A percentile compares a stretch with the other conserved stretches of the same genome.
These are phyloP conservation scores for Coemansia sp. DNA, from an alignment of 192 early-diverging fungal species.

Conservation along the genomic window DNA sequence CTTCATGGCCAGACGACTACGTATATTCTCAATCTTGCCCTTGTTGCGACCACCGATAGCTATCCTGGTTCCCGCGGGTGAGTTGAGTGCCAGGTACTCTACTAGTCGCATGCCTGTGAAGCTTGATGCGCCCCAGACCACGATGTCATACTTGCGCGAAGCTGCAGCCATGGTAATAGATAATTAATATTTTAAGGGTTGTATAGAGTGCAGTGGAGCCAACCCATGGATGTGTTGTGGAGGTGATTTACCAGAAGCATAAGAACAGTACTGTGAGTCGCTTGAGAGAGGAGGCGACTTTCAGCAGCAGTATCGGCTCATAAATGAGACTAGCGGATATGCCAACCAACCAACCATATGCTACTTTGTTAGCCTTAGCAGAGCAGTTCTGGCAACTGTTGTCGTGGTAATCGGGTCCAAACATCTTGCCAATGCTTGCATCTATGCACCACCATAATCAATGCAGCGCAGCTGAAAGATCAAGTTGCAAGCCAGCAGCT, in stretches of 20 bases:
- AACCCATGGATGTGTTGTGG: neutral
- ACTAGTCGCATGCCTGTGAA: slow-evolving; percentile 76
- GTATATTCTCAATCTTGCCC: slow-evolving; percentile 64
- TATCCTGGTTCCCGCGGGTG: slow-evolving; percentile 58
- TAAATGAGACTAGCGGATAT: neutral
- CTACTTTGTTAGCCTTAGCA: neutral
- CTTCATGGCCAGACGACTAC: slow-evolving; percentile 55
- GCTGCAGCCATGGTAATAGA: slow-evolving; percentile 19
- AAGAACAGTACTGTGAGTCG: neutral
- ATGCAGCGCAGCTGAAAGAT: neutral
- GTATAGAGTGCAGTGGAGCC: neutral
- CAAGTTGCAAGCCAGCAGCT: neutral
- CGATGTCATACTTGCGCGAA: slow-evolving; percentile 57
- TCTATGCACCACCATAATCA: neutral
- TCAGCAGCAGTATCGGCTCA: neutral
- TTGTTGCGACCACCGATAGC: slow-evolving; percentile 78
- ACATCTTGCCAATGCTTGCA: neutral
- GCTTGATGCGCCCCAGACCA: slow-evolving; percentile 78
- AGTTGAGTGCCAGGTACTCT: slow-evolving; percentile 61
- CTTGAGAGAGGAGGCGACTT: neutral
- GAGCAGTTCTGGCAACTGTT: neutral
- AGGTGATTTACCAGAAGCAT: neutral
- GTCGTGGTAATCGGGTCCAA: too few relatives aligned
- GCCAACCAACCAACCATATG: neutral
- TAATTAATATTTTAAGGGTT: neutral